phyloP scores from a whole-genome alignment of 768 basidiomycete species.

The Phylloporus sp. region DNA sequence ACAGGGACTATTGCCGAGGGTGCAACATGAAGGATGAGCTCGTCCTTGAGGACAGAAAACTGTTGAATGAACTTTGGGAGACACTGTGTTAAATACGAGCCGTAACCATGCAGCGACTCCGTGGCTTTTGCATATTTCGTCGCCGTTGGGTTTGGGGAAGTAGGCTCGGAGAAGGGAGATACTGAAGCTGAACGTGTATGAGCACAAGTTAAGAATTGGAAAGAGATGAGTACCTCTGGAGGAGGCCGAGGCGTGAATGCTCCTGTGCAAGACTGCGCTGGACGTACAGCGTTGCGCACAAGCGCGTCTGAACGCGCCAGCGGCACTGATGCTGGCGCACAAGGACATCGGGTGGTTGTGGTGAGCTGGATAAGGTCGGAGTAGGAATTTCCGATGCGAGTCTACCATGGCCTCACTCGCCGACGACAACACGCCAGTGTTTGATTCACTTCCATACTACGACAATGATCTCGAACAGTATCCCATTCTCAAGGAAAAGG shows the following conservation, averaged over 20 bases:
- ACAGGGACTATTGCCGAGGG: conserved; percentile 82
- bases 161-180: conserved; percentile 85
- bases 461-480: conserved; percentile 86
- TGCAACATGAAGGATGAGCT: conserved; percentile 83
- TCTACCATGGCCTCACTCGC: conserved; percentile 31
- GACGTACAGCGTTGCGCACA: conserved; percentile 33
- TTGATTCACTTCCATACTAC: conserved; percentile 91
- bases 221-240: conserved; percentile 41
- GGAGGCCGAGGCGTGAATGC: conserved; percentile 45
- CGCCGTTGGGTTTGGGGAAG: conserved; percentile 81
- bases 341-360: conserved; percentile 36
- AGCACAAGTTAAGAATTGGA: conserved; percentile 1
- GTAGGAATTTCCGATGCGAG: conserved; percentile 21
- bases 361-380: conserved; percentile 18
- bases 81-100: conserved; percentile 88
- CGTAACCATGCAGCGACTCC: conserved; percentile 83
- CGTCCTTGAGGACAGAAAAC: conserved; percentile 95
- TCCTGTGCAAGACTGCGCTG: conserved; percentile 31
- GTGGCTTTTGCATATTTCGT: conserved; percentile 69
- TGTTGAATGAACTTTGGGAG: conserved; percentile 98
- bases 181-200: conserved; percentile 45
- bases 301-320: conserved; percentile 40
- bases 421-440: conserved; percentile 32
- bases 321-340: conserved; percentile 42
- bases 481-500: conserved; percentile 68